Percentiles rank a stretch among this genome's conserved stretches.
These are phyloP conservation scores for Ceratobasidium sp. DNA, from an alignment of 1,284 basidiomycete genomes.

Conservation along the genomic window DNA sequence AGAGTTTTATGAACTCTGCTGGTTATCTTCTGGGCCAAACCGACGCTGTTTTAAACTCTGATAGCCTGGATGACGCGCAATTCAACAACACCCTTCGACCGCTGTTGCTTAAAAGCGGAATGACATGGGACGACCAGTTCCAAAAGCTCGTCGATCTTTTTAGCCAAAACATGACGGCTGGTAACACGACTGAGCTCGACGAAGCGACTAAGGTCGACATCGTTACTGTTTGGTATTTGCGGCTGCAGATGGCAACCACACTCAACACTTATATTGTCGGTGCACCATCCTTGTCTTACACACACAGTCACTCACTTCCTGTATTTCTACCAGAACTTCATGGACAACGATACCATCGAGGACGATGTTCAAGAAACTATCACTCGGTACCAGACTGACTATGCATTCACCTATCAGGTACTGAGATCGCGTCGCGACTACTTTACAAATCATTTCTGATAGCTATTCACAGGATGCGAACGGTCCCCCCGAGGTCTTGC, in stretches of 20 bases:
- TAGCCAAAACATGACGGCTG: neutral
- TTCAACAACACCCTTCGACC: conserved; percentile 10
- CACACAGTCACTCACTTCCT: neutral
- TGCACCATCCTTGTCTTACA: neutral
- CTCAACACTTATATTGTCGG: conserved; percentile 15
- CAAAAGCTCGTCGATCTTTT: neutral
- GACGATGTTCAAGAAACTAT: conserved; percentile 30
- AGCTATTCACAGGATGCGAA: neutral
- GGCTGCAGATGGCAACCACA: conserved; percentile 8
- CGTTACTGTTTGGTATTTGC: conserved; percentile 4
- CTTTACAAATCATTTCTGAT: neutral
- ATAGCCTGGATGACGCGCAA: neutral
- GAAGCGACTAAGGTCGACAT: neutral
- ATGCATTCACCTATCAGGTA: conserved; percentile 16
- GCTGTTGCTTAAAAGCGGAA: conserved; percentile 20
- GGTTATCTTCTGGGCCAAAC: neutral
- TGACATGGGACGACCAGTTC: conserved; percentile 1
- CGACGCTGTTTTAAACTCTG: neutral
- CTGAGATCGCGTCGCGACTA: neutral
- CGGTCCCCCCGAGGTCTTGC: neutral
- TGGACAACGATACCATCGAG: conserved; percentile 31
- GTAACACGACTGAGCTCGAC: neutral
- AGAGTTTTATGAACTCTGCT: conserved; percentile 27
- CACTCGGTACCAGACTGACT: conserved; percentile 13
- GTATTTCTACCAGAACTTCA: conserved; percentile 7